Evolutionary conservation across 1,139 yeast genomes (phyloP).

Genomic region (Pichia sp.): DNA sequence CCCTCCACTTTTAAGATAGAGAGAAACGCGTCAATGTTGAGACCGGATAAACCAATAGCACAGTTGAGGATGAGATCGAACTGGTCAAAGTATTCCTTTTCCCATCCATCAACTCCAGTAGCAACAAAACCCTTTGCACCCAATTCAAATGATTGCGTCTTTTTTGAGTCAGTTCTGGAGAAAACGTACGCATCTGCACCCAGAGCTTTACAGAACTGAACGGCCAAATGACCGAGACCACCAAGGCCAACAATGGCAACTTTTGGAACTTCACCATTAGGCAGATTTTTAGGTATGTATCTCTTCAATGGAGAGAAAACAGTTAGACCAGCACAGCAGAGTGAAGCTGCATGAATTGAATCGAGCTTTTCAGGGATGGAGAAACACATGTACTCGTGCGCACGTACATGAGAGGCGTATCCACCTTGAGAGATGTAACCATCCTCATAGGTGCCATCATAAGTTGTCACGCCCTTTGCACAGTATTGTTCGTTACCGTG

Average conservation of each 20-base stretch:
- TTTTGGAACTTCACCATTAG: constrained; percentile 35
- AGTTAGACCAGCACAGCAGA: constrained; percentile 63
- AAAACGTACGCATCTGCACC: constrained; percentile 54
- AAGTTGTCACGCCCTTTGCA: constrained; percentile 34
- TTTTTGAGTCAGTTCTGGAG: constrained; percentile 43
- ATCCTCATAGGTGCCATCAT: constrained; percentile 36
- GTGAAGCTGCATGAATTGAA: constrained; percentile 48
- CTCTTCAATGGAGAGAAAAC: constrained; percentile 49
- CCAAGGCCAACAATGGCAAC: constrained; percentile 55
- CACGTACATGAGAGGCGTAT: constrained; percentile 52
- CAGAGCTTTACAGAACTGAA: constrained; percentile 47
- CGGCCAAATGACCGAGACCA: constrained; percentile 55
- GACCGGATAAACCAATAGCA: constrained; percentile 40
- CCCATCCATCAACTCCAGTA: constrained; percentile 40
- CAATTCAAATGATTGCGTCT: constrained; percentile 41
- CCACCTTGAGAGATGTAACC: constrained; percentile 51
- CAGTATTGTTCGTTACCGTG: constrained; percentile 47
- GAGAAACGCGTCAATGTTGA: constrained; percentile 33
- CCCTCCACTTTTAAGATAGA: constrained; percentile 38
- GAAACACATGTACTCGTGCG: constrained; percentile 45
- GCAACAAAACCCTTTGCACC: constrained; percentile 50
- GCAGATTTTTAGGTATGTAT: constrained; percentile 26
- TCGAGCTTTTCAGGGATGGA: constrained; percentile 48
- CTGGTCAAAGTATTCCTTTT: constrained; percentile 26
- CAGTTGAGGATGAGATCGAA: constrained; percentile 46